Evolutionary conservation across 1,284 basidiomycete genomes (phyloP), one percentile per base, ranked within the genome.

Genomic region (Ganoderma sp.): DNA sequence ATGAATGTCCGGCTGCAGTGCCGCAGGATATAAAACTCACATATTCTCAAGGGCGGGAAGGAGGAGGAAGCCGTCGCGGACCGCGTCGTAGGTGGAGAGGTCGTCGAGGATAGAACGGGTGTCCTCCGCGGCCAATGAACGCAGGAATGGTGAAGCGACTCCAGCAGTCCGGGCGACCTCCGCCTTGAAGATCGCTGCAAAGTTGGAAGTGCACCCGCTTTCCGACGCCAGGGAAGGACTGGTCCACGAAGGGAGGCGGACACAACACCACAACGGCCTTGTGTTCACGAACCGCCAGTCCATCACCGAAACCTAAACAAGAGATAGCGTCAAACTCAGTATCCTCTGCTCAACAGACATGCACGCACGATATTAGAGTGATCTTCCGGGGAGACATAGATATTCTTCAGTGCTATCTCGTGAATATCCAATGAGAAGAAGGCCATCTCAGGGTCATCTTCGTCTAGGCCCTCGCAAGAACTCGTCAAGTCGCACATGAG

Each of bases 11-110:
- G 45, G n/a, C 7, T 6, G 22, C 22, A 57, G 32, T 32, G 61
- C 52, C 25, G 57, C 25, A 50, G 14, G 17, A 39, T 25, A 56
- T 41, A 41, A 28, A 15, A 68, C 78, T 69, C 58, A 79, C 79
- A 79, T 78, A 73, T 79, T 80, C 69, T 81, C 76, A 39, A 80
- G 73, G 22, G 78, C 77, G 7, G 79, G 78, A 25, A 79, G 69
- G 5, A 81, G 66, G 7, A 81, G 70, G 69, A 80, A 81, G 12
- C 78, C 78, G 52, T 80, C 78, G 12, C 71, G 75, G 69, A 80
- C 77, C 2, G 79, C 77, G 64, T 80, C 76, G 68, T 79, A 80
- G n/a, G 75, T 74, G 2, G 77, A 76, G 15, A 80, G 73, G 56
- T 80, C 78, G 61, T 79, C 77, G 34, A 81, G 73, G 3, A 76